phyloP scores from a whole-genome alignment of 176 grass and related monocot species.

The Ananas comosus region DNA sequence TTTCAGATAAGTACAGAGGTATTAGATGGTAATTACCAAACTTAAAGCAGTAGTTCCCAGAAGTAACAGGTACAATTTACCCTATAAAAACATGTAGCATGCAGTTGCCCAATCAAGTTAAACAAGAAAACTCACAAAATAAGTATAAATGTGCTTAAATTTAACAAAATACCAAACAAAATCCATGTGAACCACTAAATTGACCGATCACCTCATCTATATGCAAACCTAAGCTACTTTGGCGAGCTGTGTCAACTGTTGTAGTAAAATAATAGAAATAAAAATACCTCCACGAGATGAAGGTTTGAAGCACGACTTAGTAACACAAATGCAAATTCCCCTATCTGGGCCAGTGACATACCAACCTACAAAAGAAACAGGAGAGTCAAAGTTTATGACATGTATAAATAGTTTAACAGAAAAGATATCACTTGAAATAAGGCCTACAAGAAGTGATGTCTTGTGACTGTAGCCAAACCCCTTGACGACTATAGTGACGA shows the following conservation, averaged over 20 bases:
- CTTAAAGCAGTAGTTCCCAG: conserved; percentile 97
- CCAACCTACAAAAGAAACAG: conserved; percentile 60
- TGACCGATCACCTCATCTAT: background rate
- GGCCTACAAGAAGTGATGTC: conserved; percentile 95
- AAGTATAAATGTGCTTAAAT: background rate
- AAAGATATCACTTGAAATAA: background rate
- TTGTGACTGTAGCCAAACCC: conserved; percentile 98
- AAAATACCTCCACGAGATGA: conserved; percentile 87
- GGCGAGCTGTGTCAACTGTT: background rate
- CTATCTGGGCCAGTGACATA: conserved; percentile 99
- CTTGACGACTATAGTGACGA: conserved; percentile 81
- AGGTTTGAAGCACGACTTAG: conserved; percentile 98
- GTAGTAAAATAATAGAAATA: conserved; percentile 16
- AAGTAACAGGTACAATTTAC: conserved; percentile 89
- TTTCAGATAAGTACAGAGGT: background rate
- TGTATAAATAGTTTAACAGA: conserved; percentile 7
- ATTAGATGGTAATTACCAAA: conserved; percentile 46
- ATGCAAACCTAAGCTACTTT: background rate
- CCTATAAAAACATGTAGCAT: conserved; percentile 35
- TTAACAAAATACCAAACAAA: background rate
- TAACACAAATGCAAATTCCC: conserved; percentile 99
- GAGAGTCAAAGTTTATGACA: conserved; percentile 1
- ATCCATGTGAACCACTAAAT: background rate
- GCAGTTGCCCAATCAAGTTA: background rate
- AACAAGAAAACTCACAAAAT: background rate